Conservation (phyloP, 2,329 filamentous ascomycete species). For the Bisporella sp. region DNA sequence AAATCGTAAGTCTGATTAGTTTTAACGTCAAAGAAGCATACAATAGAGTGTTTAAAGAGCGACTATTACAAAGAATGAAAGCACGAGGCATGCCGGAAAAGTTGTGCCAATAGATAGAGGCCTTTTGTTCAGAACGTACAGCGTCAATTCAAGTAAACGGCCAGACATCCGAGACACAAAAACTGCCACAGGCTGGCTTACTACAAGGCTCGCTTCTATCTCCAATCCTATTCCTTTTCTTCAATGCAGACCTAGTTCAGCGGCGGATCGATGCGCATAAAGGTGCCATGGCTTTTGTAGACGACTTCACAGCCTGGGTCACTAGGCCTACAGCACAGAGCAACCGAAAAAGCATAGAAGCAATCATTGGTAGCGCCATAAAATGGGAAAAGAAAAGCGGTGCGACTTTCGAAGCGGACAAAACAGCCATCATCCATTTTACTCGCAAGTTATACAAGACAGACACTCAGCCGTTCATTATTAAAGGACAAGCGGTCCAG, state of each 20-base stretch:
- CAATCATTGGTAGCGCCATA: conserved; percentile 17
- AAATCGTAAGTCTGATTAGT: not conserved
- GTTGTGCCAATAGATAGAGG: not conserved
- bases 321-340: conserved; percentile 13
- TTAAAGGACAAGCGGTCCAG: conserved; percentile 4
- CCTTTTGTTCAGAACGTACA: not conserved
- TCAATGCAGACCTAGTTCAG: conserved; percentile 16
- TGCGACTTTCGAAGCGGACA: conserved; percentile 21
- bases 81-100: not conserved
- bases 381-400: conserved; percentile 22
- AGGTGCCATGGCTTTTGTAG: conserved; percentile 24
- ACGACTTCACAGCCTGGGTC: conserved; percentile 19
- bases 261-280: conserved; percentile 21
- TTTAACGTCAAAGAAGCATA: no score
- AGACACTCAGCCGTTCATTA: conserved; percentile 5
- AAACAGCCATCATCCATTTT: conserved; percentile 20
- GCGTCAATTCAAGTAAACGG: not conserved
- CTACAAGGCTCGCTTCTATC: conserved; percentile 30
- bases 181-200: conserved; percentile 10
- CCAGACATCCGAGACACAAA: not conserved
- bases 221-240: conserved; percentile 30
- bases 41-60: not conserved
- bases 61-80: not conserved
- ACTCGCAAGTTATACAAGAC: conserved; percentile 4
- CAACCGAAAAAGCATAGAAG: conserved; percentile 19